Evolutionary conservation across 495 filamentous ascomycete genomes (phyloP).

Genomic region (Lasiosphaeris hirsuta): DNA sequence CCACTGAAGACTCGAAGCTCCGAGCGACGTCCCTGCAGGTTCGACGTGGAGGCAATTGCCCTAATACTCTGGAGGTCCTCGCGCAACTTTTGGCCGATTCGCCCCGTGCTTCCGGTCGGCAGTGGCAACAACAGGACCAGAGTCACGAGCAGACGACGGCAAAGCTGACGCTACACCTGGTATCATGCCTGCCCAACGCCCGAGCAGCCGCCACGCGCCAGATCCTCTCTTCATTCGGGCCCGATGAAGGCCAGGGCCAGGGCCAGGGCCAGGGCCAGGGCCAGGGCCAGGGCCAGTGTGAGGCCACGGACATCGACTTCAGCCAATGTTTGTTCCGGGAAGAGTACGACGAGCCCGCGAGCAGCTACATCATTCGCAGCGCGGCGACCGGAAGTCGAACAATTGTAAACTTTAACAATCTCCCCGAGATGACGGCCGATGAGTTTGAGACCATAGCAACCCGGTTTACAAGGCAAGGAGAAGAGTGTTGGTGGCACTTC

Average conservation of each 20-base stretch:
- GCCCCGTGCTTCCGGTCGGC: too few relatives aligned
- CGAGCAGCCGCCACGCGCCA: slow-evolving; percentile 32
- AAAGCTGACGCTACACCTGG: slow-evolving; percentile 30
- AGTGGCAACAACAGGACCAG: neutral
- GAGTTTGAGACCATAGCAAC: slow-evolving; percentile 46
- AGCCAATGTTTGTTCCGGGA: slow-evolving; percentile 58
- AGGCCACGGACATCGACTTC: slow-evolving; percentile 44
- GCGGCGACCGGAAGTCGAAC: slow-evolving; percentile 57
- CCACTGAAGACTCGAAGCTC: slow-evolving; percentile 67
- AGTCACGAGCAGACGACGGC: neutral
- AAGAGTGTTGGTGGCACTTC: slow-evolving; percentile 67
- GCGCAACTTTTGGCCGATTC: slow-evolving; percentile 48
- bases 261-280: slow-evolving; percentile 8
- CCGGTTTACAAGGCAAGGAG: neutral
- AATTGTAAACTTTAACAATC: slow-evolving; percentile 65
- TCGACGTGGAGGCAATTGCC: slow-evolving; percentile 69
- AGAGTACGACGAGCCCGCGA: slow-evolving; percentile 54
- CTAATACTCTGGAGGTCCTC: slow-evolving; percentile 67
- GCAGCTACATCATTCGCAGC: slow-evolving; percentile 70
- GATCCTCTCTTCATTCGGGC: slow-evolving; percentile 42
- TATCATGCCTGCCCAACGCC: slow-evolving; percentile 38
- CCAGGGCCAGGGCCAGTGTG: neutral
- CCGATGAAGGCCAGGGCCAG: slow-evolving; percentile 3
- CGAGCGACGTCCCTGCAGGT: slow-evolving; percentile 56
- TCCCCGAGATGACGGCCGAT: slow-evolving; percentile 59